Percentiles rank a stretch among this genome's conserved stretches.
phyloP scores from a whole-genome alignment of 2,329 filamentous ascomycete species.

The Trichophyton rubrum region DNA sequence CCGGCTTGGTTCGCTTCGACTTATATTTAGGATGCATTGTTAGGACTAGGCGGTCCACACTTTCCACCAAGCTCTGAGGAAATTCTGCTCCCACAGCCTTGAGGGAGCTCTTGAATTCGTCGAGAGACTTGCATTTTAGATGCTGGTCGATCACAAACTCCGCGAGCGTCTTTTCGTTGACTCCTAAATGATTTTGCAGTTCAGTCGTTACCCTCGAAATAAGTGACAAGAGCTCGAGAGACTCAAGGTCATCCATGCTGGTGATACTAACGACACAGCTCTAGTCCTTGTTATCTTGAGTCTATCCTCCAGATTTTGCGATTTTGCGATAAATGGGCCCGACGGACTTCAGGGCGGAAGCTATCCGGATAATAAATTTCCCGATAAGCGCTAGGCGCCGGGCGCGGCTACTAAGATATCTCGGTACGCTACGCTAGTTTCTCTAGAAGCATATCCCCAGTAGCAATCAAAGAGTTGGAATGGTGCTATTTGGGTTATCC shows the following conservation, averaged over 20 bases:
- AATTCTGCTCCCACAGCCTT: conserved; percentile 70
- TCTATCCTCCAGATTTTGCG: background rate
- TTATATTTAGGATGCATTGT: conserved; percentile 90
- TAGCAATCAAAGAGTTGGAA: background rate
- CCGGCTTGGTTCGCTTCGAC: conserved; percentile 32
- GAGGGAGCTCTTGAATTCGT: conserved; percentile 65
- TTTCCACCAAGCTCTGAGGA: conserved; percentile 74
- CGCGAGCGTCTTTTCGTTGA: conserved; percentile 86
- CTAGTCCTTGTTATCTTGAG: background rate
- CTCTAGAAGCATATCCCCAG: no score
- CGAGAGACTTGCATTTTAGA: conserved; percentile 54
- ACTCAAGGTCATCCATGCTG: conserved; percentile 76
- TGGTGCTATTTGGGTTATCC: background rate
- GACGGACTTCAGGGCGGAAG: background rate
- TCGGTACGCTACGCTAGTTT: background rate
- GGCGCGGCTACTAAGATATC: background rate
- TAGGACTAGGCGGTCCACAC: conserved; percentile 74
- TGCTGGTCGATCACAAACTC: conserved; percentile 94
- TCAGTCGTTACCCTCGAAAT: conserved; percentile 92
- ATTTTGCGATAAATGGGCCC: background rate
- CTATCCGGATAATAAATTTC: background rate
- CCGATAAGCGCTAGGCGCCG: background rate
- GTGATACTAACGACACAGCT: background rate
- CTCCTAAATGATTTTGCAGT: conserved; percentile 82
- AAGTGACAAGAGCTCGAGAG: conserved; percentile 83